A percentile compares a stretch with the other conserved stretches of the same genome.
Conservation (phyloP, 2,329 filamentous ascomycete species). For the Penicillium sp. region DNA sequence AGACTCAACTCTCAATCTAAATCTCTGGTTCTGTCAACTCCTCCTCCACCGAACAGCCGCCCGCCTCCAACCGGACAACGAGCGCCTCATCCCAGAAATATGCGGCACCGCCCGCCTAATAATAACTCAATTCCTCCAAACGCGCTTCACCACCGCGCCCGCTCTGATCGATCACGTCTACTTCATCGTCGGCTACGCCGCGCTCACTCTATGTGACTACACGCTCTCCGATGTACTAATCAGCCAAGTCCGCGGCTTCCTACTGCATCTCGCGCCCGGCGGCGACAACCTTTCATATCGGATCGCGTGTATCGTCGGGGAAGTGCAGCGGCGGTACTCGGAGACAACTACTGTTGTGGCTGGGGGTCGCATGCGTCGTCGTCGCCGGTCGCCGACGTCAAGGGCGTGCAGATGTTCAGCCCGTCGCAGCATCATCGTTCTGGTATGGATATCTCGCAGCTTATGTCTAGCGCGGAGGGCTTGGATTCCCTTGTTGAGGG, state of each 20-base stretch:
- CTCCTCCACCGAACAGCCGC: constrained; percentile 35
- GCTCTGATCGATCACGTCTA: constrained; percentile 35
- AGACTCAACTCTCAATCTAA: constrained; percentile 35
- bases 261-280: constrained; percentile 35
- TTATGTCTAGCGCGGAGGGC: constrained; percentile 20
- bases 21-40: constrained; percentile 39
- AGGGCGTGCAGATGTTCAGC: constrained; percentile 13
- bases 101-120: constrained; percentile 34
- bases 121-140: constrained; percentile 32
- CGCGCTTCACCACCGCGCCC: constrained; percentile 33
- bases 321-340: constrained; percentile 33
- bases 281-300: constrained; percentile 37
- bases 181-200: constrained; percentile 37
- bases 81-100: constrained; percentile 30
- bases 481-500: constrained; percentile 28
- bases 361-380: constrained; percentile 14
- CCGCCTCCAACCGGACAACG: constrained; percentile 27
- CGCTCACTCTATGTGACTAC: constrained; percentile 39
- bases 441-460: constrained; percentile 25
- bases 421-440: constrained; percentile 6
- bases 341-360: constrained; percentile 17
- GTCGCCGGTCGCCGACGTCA: constrained; percentile 20
- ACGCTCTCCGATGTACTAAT: constrained; percentile 35
- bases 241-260: constrained; percentile 34
- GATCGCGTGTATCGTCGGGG: constrained; percentile 33